A percentile compares a stretch with the other conserved stretches of the same genome.
These are phyloP conservation scores for Aspergillus vadensis DNA, from an alignment of 2,329 filamentous ascomycete genomes.

Conservation along the genomic window DNA sequence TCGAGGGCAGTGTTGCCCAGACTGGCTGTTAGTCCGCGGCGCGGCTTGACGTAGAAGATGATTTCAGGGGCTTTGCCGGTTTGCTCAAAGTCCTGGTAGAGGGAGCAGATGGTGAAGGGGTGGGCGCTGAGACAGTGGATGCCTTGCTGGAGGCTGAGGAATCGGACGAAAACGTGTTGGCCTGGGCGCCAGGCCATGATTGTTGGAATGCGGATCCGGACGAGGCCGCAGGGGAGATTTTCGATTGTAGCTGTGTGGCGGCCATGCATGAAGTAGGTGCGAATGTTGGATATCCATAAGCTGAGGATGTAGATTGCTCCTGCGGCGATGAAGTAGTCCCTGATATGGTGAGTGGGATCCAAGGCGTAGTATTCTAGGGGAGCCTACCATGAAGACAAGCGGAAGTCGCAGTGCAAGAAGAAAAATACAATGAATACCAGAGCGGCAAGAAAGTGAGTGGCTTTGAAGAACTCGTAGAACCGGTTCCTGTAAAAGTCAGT, in stretches of 20 bases:
- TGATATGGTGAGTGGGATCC: constrained; percentile 20
- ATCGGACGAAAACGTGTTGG: constrained; percentile 60
- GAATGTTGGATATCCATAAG: constrained; percentile 49
- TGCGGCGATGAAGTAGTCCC: constrained; percentile 64
- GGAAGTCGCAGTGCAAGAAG: constrained; percentile 62
- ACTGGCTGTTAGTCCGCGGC: constrained; percentile 53
- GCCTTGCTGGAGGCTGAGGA: constrained; percentile 39
- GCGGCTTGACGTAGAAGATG: constrained; percentile 56
- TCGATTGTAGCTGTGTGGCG: constrained; percentile 47
- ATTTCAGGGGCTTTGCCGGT: constrained; percentile 40
- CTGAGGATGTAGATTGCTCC: constrained; percentile 55
- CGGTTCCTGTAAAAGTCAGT: constrained; percentile 44
- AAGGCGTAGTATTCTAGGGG: background rate
- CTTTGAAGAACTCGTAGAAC: constrained; percentile 65
- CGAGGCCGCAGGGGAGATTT: constrained; percentile 43
- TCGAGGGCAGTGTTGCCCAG: constrained; percentile 45
- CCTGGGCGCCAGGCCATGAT: constrained; percentile 53
- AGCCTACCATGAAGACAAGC: constrained; percentile 55
- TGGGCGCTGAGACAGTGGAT: constrained; percentile 52
- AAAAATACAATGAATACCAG: constrained; percentile 60
- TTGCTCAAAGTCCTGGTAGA: constrained; percentile 35
- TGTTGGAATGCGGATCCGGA: constrained; percentile 50
- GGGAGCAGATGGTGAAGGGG: constrained; percentile 59
- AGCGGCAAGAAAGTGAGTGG: constrained; percentile 56
- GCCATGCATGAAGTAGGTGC: constrained; percentile 56